A percentile compares a stretch with the other conserved stretches of the same genome.
phyloP scores from a whole-genome alignment of 306 rosid genomes.

The Vachellia pachyceras region DNA sequence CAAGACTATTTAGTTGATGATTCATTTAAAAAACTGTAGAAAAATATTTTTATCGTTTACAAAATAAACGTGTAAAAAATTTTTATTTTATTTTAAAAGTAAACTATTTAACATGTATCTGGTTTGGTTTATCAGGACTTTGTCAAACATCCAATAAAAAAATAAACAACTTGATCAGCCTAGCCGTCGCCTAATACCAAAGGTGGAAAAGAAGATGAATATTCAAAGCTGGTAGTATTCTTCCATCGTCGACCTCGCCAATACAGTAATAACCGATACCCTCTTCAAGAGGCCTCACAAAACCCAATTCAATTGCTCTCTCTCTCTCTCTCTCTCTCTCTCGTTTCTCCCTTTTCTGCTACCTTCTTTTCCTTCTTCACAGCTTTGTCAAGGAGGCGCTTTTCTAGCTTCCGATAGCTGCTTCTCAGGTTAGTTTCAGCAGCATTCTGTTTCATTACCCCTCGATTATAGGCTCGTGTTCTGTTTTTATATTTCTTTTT shows the following conservation, averaged over 20 bases:
- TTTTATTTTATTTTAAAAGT: no score
- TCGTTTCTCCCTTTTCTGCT: background rate
- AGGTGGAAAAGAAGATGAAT: background rate
- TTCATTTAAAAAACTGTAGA: no score
- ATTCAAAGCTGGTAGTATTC: background rate
- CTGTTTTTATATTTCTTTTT: background rate
- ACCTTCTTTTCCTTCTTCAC: background rate
- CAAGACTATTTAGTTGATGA: no score
- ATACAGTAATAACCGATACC: background rate
- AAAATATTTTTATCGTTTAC: no score
- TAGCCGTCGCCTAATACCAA: background rate
- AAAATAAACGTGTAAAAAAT: no score
- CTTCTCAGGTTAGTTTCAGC: constrained; percentile 51
- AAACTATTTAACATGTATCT: no score
- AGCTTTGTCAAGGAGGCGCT: background rate
- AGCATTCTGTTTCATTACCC: background rate
- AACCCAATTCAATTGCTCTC: background rate
- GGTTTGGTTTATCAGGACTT: no score
- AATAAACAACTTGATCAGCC: no score
- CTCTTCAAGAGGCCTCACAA: background rate
- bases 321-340: constrained; percentile 2
- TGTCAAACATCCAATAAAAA: no score
- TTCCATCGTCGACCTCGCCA: background rate
- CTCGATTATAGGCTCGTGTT: constrained; percentile 36
- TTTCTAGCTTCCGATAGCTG: constrained; percentile 22